Conservation (phyloP, 75 land plant genomes). For the Sequoia sempervirens region DNA sequence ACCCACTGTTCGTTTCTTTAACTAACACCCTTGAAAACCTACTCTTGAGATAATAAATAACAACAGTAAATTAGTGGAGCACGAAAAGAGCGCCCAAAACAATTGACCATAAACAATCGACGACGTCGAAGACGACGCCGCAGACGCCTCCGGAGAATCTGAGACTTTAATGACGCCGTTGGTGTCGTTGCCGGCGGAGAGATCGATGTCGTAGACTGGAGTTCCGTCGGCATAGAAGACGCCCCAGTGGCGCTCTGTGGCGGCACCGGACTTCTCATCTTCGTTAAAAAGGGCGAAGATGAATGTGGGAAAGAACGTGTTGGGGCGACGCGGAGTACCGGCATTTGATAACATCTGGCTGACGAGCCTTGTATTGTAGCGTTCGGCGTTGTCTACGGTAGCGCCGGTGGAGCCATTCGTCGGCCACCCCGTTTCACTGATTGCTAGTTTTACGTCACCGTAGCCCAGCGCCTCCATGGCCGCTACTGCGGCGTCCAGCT, state of each 20-base stretch:
- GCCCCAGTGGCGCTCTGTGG: conserved; percentile 68
- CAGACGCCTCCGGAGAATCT: no score
- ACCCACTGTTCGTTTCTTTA: no score
- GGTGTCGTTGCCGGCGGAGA: conserved; percentile 18
- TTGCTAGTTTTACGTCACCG: conserved; percentile 50
- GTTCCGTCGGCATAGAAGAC: conserved; percentile 57
- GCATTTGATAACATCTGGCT: conserved; percentile 37
- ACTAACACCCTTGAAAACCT: no score
- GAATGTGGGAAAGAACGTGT: conserved; percentile 53
- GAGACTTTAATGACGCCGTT: background rate
- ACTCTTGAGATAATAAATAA: no score
- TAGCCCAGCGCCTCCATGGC: conserved; percentile 69
- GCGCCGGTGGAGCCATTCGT: conserved; percentile 47
- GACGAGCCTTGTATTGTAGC: conserved; percentile 59
- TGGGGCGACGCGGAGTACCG: conserved; percentile 77
- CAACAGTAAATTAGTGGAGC: no score
- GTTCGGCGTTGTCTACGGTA: conserved; percentile 36
- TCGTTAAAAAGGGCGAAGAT: conserved; percentile 71
- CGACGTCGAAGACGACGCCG: no score
- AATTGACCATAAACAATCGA: no score
- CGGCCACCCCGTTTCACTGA: conserved; percentile 91
- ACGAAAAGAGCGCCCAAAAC: no score
- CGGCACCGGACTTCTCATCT: conserved; percentile 51
- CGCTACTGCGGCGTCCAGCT: conserved; percentile 73
- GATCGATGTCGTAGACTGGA: conserved; percentile 61